Evolutionary conservation across 306 rosid species (phyloP), one percentile per base, ranked within the genome.

Genomic region (Echinosophora koreensis): DNA sequence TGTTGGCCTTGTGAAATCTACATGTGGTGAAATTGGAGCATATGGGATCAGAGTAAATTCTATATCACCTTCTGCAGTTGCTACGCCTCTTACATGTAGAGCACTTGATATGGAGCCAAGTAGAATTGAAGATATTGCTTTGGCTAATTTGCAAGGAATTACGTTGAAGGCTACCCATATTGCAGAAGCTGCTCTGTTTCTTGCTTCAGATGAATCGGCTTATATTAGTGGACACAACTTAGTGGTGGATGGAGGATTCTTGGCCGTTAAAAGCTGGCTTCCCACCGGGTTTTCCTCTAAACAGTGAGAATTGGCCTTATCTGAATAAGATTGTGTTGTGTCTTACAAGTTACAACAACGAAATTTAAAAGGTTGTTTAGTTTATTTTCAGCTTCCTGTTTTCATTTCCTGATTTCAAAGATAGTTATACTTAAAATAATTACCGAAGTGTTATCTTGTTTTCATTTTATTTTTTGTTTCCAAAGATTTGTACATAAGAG

Each of bases 141-240:
- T 10, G 2, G 91, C 85, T 4, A 93, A 89, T 58, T 77, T 90
- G 87, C 85, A 92, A 70, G 97, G 97, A 6, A 39, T 88, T n/a
- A 80, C 78, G 5, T 79, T 92, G 84, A 86, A 83, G 82, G 64
- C 88, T 0, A 77, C 17, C 11, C 92, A 92, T 62, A 66, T 90
- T 22, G 97, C 96, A 0, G 86, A 92, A 62, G 90, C 87, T n/a
- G 97, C 89, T 39, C 30, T 90, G 42, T 92, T 90, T 85, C 91
- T 92, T 79, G 96, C 96, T 2, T 66, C 91, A 0, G 97, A 92
- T 27, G 94, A 90, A 44, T 86, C 97, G 0, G 83, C 51, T 35
- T 92, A 87, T 59, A 66, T 92, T 1, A 89, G 94, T 59, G 96
- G 97, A 0, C 96, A 81, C 2, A 76, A 89, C 65, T 64, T 92